A percentile compares a stretch with the other conserved stretches of the same genome.
Conservation (phyloP, 163 green algal species). For the Chlamydomonas reinhardtii region DNA sequence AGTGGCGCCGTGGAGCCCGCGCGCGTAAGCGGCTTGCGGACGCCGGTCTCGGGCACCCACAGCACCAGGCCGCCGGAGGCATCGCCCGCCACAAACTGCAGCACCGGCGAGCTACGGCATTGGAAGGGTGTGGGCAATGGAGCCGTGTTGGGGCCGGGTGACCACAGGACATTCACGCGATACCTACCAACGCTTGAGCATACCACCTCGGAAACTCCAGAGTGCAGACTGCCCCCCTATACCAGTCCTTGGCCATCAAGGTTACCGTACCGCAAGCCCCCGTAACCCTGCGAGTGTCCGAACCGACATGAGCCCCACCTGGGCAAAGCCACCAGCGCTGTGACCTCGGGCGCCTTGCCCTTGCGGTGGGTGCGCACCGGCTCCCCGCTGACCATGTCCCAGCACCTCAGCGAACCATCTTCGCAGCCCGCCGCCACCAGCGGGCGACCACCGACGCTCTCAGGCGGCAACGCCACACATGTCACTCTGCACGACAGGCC, state of each 20-base stretch:
- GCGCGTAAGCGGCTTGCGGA: neutral
- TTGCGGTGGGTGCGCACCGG: constrained; percentile 52
- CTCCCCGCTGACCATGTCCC: constrained; percentile 43
- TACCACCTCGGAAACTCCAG: no score
- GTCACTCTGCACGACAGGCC: constrained; percentile 27
- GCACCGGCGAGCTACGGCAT: constrained; percentile 2
- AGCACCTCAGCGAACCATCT: constrained; percentile 57
- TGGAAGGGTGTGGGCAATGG: neutral
- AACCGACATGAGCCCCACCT: constrained; percentile 51
- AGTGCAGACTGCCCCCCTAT: no score
- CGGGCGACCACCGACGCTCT: neutral
- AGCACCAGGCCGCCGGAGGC: constrained; percentile 38
- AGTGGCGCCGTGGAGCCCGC: neutral
- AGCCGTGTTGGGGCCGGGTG: no score
- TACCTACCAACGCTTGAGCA: no score
- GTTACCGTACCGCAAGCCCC: no score
- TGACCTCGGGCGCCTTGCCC: constrained; percentile 54
- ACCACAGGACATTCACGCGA: no score
- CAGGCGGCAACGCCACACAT: constrained; percentile 44
- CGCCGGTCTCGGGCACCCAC: constrained; percentile 17
- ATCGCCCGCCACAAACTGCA: constrained; percentile 38
- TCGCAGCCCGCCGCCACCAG: constrained; percentile 61
- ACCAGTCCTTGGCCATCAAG: no score
- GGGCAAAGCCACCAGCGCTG: constrained; percentile 45
- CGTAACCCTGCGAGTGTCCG: no score